Evolutionary conservation across 1,139 yeast genomes (phyloP), one percentile per base, ranked within the genome.

Genomic region (Maudiozyma humilis): DNA sequence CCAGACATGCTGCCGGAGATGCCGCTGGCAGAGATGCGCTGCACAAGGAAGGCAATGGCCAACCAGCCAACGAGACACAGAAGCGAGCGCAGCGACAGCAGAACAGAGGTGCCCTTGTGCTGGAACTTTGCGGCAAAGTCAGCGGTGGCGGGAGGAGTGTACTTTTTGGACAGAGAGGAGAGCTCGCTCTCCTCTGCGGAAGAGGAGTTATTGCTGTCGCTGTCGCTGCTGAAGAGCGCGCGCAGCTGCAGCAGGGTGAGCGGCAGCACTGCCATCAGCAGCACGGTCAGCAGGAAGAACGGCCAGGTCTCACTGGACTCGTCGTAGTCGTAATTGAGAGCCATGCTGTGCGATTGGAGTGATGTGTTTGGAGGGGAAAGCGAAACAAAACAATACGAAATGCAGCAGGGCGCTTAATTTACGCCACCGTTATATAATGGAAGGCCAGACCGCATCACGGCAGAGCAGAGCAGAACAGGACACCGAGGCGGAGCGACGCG

Each of bases 221-320:
- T 45, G 6, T 48, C 44, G 16, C 47, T 44, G 17, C 42, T 33
- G 17, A 56, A 42, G 17, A 69, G 49, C 18, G 65, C 56, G 47
- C 58, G 56, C 7, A 75, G 49, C 52, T 78, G 72, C 38, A 69
- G 64, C 15, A 78, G 52, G 1, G 96, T 82, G 47, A 78, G 60
- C 4, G 97, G 96, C 36, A 87, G 65, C 49, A 87, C 72, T 23
- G 80, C 75, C 43, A 78, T 73, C 12, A 79, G 64, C 43, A 84
- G 69, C 45, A 88, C 68, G 1, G 97, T 91, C 59, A 86, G 68
- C 46, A 83, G 77, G 60, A 89, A 91, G 63, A 82, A 88, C 37
- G 98, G 98, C 97, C 97, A 91, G 5, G 95, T 88, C 58, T 87
- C 95, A 38, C 91, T 80, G 56, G 80, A 78, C 63, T 88, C 97